Evolutionary conservation across 2,329 filamentous ascomycete species (phyloP), one percentile per base, ranked within the genome.

Genomic region (Trichophyton verrucosum): DNA sequence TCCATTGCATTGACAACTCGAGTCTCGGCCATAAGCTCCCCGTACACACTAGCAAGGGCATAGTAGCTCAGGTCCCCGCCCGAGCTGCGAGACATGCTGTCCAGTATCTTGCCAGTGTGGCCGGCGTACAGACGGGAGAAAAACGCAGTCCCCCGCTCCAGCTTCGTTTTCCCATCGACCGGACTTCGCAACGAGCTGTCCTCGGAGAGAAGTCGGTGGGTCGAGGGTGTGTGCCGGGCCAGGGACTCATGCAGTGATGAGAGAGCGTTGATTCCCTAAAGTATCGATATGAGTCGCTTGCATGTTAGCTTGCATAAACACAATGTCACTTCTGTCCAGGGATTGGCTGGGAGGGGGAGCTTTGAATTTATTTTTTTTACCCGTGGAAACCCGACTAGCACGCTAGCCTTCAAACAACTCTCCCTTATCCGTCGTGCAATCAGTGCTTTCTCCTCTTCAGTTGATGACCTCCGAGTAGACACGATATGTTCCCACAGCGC

Each of bases 361-460:
- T 6, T 30, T 38, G 33, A 13, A 13, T 38, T 9, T 38, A 3
- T 36, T 38, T 38, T 38, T 11, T 64, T 64, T 64, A 68, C 68
- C 30, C 67, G 63, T 11, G 68, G 68, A 61, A 70, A 70, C 8
- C 68, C 68, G 46, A 70, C 68, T 3, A 70, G 64, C 8, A 68
- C 68, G 60, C 67, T 69, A 22, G 67, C 64, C 58, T 70, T 70
- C 17, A 70, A 61, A 49, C 67, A 69, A 13, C 66, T 63, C 59
- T 68, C 67, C 36, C 66, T 60, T 15, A 70, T 67, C n/a, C 66
- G 63, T 57, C 66, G 59, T 36, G 67, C 68, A 44, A 64, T 64
- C 13, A 63, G 30, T 7, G 67, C 59, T 13, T 63, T 60, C 15
- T 61, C 33, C 56, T 24, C 58, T 17, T 62, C 62, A 13, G 51